Base-by-base conservation (phyloP, 768 basidiomycete species). In the Hypsizygus marmoreus region DNA sequence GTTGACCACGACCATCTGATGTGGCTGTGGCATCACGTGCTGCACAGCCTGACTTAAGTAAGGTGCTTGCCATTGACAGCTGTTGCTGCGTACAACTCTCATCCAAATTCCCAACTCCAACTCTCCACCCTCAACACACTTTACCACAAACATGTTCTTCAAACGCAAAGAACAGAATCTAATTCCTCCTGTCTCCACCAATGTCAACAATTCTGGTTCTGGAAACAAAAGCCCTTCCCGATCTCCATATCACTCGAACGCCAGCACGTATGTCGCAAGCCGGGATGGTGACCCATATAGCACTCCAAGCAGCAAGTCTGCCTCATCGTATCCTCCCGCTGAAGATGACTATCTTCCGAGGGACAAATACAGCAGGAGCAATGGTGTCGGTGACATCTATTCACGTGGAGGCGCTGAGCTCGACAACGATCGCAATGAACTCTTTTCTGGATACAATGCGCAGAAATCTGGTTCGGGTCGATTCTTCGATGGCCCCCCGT, bases 371-470 rank as follows among this genome's bases (percentile, higher is more conserved):
- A 71, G 68, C 48, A 68, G 80, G 47, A 80, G 68, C 57, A 71
- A 71, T 34, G 71, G 73, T 23, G 71, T 84, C 17, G 82, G 82
- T 40, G 85, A 87, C 53, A 63, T 73, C n/a, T 87, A 88, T 61
- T 72, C 82, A 49, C 81, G 84, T 40, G 82, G 84, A 19, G 71
- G 66, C 31, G 77, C 72, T 39, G 70, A 87, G 51, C 56, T 84
- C 34, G 80, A 88, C 50, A 68, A 71, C 23, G 87, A 88, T 63
- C 82, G 90, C 35, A 77, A 70, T 32, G 88, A 86, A 53, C 73
- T 92, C 19, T 90, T 92, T 62, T 65, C 86, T 46, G 90, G 90
- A 9, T 86, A 83, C 62, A 81, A 86, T 33, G 75, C 84, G 1
- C 61, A 78, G 51, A 81, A 77, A 54, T 60, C 61, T 35, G 78